Conservation (phyloP, 495 filamentous ascomycete genomes). For the Aspergillus campestris region DNA sequence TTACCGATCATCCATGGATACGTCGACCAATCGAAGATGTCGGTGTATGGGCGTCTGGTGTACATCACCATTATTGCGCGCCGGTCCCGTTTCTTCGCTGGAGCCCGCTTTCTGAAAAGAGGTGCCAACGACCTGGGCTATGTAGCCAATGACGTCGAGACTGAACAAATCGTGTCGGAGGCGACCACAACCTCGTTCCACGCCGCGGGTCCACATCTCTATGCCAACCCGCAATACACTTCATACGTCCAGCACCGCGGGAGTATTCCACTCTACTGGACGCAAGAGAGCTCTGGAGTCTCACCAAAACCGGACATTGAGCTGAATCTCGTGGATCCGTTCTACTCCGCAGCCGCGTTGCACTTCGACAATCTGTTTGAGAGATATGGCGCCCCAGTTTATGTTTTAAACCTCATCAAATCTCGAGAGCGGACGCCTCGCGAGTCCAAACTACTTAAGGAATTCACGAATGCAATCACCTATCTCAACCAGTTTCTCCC, state of each 20-base stretch:
- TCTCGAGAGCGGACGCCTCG: conserved; percentile 80
- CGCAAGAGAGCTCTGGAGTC: conserved; percentile 91
- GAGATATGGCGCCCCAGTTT: conserved; percentile 85
- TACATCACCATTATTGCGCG: conserved; percentile 92
- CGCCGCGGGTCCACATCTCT: conserved; percentile 75
- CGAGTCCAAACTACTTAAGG: conserved; percentile 81
- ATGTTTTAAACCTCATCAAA: conserved; percentile 91
- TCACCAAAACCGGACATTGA: conserved; percentile 94
- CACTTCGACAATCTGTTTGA: conserved; percentile 97
- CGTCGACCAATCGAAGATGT: conserved; percentile 82
- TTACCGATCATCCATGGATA: conserved; percentile 93
- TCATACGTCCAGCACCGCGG: conserved; percentile 96
- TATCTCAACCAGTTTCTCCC: conserved; percentile 97
- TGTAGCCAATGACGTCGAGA: conserved; percentile 99
- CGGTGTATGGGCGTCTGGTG: conserved; percentile 72
- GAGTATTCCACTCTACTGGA: conserved; percentile 96
- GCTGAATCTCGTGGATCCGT: conserved; percentile 87
- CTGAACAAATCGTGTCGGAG: conserved; percentile 96
- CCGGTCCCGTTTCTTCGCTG: conserved; percentile 87
- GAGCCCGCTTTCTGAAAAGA: conserved; percentile 87
- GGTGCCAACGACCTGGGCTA: conserved; percentile 94
- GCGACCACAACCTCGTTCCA: conserved; percentile 92
- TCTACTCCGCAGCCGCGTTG: conserved; percentile 89
- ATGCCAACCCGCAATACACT: conserved; percentile 83
- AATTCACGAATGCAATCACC: conserved; percentile 79